These are phyloP conservation scores for Komagataea norvegica DNA, from an alignment of 1,139 yeast genomes.

Conservation along the genomic window DNA sequence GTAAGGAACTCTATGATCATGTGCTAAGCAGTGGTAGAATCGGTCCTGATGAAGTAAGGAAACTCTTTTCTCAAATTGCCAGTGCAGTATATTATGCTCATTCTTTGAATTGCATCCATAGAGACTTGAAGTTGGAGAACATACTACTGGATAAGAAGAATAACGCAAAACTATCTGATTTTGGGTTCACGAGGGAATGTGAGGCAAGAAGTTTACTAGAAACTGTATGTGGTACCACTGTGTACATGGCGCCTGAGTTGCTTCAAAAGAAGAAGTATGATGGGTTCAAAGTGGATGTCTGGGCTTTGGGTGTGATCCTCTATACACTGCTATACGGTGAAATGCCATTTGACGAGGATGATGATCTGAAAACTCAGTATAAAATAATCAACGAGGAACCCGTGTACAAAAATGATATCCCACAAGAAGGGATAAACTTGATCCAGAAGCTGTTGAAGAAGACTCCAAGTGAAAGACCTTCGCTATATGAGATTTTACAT, in stretches of 20 bases:
- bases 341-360: slow-evolving; percentile 87
- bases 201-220: slow-evolving; percentile 55
- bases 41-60: slow-evolving; percentile 48
- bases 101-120: slow-evolving; percentile 74
- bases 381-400: slow-evolving; percentile 70
- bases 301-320: slow-evolving; percentile 94
- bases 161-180: slow-evolving; percentile 78
- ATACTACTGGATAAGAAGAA: slow-evolving; percentile 67
- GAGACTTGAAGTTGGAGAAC: slow-evolving; percentile 87
- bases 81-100: slow-evolving; percentile 87
- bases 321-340: slow-evolving; percentile 82
- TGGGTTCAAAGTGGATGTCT: slow-evolving; percentile 80
- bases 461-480: slow-evolving; percentile 62
- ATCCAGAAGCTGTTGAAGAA: slow-evolving; percentile 56
- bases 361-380: slow-evolving; percentile 55
- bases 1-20: slow-evolving; percentile 77
- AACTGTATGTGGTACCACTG: slow-evolving; percentile 91
- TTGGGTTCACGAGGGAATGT: slow-evolving; percentile 89
- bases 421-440: slow-evolving; percentile 46
- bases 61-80: slow-evolving; percentile 69
- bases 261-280: slow-evolving; percentile 63
- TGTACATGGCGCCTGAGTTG: slow-evolving; percentile 96
- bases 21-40: slow-evolving; percentile 54
- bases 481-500: slow-evolving; percentile 53
- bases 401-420: slow-evolving; percentile 40